Evolutionary conservation across 768 basidiomycete genomes (phyloP).

Genomic region (Collybia mongolica): DNA sequence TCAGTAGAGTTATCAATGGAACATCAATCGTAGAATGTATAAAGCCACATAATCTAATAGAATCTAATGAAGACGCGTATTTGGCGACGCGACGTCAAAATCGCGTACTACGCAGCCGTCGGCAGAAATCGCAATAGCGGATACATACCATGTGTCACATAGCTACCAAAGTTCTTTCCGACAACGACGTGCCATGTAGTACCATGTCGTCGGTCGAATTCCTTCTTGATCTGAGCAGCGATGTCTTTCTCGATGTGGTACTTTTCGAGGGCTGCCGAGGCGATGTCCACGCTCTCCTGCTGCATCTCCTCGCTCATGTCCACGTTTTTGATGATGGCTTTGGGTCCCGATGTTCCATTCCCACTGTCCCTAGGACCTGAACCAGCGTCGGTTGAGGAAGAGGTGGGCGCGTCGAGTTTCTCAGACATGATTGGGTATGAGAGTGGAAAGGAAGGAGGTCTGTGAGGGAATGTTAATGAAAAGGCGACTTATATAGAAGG

Average conservation of each 20-base stretch:
- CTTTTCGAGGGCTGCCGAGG: conserved; percentile 82
- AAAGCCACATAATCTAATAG: conserved; percentile 7
- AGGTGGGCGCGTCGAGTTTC: conserved; percentile 58
- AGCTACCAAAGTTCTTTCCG: conserved; percentile 98
- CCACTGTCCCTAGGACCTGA: conserved; percentile 36
- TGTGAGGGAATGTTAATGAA: conserved; percentile 9
- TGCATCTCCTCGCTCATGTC: conserved; percentile 98
- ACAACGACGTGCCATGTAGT: conserved; percentile 99
- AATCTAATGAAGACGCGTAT: conserved; percentile 25
- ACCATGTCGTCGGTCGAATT: conserved; percentile 90
- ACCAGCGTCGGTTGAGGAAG: conserved; percentile 53
- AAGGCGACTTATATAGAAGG: conserved; percentile 2
- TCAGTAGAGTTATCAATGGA: conserved; percentile 8
- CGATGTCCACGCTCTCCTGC: conserved; percentile 88
- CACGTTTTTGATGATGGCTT: conserved; percentile 94
- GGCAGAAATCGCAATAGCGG: not conserved
- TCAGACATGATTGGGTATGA: conserved; percentile 42
- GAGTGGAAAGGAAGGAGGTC: not conserved
- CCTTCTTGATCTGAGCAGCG: conserved; percentile 97
- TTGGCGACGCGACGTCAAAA: conserved; percentile 9
- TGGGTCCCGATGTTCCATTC: conserved; percentile 38
- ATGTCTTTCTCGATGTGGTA: conserved; percentile 98
- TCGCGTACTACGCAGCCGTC: not conserved
- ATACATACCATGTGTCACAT: conserved; percentile 86
- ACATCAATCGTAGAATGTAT: conserved; percentile 5